Base-by-base conservation (phyloP, 176 grass and related monocot species). In the Oryza glumipatula region DNA sequence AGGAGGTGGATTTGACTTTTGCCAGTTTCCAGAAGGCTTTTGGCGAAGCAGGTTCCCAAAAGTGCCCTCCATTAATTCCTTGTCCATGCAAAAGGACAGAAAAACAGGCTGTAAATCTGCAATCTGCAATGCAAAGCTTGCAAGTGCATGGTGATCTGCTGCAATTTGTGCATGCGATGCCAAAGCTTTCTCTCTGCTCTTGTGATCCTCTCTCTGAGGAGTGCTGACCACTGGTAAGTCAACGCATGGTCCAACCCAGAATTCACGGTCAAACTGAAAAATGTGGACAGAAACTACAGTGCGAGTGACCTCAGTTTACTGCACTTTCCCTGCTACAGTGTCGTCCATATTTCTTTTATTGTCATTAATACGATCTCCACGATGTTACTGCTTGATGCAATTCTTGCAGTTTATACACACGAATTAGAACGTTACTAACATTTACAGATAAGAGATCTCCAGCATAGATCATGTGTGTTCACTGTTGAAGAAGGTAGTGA, bases 21-120 rank as follows among this genome's bases (percentile, higher is more conserved):
- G 44, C 72, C 76, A 49, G 74, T 79, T 79, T 90, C 86, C 71
- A 76, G 83, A 74, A 73, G 54, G 64, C 83, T 83, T 85, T 89
- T 56, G 70, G 51, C 3, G 85, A 73, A 39, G 35, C 49, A 87
- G 61, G 49, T 44, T 48, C 49, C 77, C 14, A 65, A 61, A 56
- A 83, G 85, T 4, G 39, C 45, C 64, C 65, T 32, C 65, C 39
- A 73, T 88, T 63, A 68, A 74, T 80, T 52, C 88, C 33, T 56
- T 73, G 38, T 77, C 68, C 68, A 70, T 80, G 69, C 63, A 90
- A 66, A 68, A 66, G 67, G 80, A 84, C 76, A 66, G 15, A 9
- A 43, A 41, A 41, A 44, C 43, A 44, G 19, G 54, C 54, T 58
- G 54, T 19, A 23, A 15, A 41, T 41, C 39, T 41, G 39, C 39